A percentile compares a stretch with the other conserved stretches of the same genome.
These are phyloP conservation scores for Ganoderma lingzhi DNA, from an alignment of 1,284 basidiomycete species.

Conservation along the genomic window DNA sequence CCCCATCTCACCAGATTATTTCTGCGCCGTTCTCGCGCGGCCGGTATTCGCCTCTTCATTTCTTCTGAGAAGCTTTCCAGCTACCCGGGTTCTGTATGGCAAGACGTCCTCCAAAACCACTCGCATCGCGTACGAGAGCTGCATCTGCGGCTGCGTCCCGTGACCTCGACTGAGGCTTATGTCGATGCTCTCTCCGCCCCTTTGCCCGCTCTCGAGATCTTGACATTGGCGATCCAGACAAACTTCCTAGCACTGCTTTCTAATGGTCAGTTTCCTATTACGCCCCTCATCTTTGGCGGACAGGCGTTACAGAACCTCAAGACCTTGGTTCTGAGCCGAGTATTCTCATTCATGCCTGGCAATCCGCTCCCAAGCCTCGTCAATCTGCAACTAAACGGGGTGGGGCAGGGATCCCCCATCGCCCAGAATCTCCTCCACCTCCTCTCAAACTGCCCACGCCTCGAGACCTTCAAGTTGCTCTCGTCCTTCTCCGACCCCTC, in stretches of 20 bases:
- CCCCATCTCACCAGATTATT: not conserved
- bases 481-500: too few species aligned
- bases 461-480: too few species aligned
- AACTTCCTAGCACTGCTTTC: too few species aligned
- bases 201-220: not conserved
- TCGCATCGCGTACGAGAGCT: not conserved
- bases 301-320: not conserved
- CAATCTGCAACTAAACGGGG: not conserved
- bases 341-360: not conserved
- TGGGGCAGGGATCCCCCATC: not conserved
- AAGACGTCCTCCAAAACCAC: not conserved
- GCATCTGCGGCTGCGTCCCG: not conserved
- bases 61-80: not conserved
- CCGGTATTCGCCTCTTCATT: not conserved
- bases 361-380: not conserved
- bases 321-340: not conserved
- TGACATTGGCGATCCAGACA: too few species aligned
- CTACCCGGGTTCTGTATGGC: not conserved
- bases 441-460: too few species aligned
- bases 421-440: not conserved
- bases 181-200: not conserved
- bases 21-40: not conserved
- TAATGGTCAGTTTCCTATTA: not conserved
- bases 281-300: not conserved
- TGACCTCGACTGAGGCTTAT: not conserved